Conservation (phyloP, 2,329 filamentous ascomycete genomes). For the Hymenoscyphus scutula region DNA sequence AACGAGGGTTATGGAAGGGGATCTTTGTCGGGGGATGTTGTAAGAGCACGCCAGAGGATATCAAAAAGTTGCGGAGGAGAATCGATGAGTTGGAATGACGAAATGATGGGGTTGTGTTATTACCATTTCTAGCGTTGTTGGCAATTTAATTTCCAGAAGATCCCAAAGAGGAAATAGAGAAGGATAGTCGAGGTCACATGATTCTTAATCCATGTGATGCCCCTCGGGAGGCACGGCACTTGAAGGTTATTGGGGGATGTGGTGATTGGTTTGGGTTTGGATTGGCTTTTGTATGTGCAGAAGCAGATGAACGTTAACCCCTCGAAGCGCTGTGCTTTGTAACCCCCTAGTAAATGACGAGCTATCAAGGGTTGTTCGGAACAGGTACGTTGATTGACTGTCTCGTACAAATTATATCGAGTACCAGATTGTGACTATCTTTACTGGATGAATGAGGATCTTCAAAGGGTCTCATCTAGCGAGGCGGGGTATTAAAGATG, state of each 20-base stretch:
- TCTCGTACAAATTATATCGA: not conserved
- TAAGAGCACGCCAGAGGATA: constrained; percentile 40
- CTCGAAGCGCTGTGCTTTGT: not conserved
- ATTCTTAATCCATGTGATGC: not conserved
- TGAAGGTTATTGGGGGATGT: not conserved
- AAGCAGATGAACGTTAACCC: not conserved
- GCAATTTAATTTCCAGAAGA: not conserved
- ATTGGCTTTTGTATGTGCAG: not conserved
- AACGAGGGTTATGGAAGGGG: constrained; percentile 30
- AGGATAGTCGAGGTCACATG: not conserved
- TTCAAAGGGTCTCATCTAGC: not conserved
- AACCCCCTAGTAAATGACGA: not conserved
- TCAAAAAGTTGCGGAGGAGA: constrained; percentile 29
- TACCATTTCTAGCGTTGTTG: not conserved
- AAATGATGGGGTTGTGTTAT: not conserved
- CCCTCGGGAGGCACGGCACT: not conserved
- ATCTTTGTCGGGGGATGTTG: constrained; percentile 47
- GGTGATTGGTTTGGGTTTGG: too few relatives aligned
- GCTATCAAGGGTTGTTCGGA: too few relatives aligned
- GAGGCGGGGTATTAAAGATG: not conserved
- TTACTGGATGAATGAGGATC: not conserved
- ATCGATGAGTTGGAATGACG: constrained; percentile 23
- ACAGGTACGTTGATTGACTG: not conserved
- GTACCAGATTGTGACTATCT: not conserved
- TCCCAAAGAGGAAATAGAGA: not conserved